Evolutionary conservation across 441 rosid species (phyloP).

Genomic region (Isatis lusitanica): DNA sequence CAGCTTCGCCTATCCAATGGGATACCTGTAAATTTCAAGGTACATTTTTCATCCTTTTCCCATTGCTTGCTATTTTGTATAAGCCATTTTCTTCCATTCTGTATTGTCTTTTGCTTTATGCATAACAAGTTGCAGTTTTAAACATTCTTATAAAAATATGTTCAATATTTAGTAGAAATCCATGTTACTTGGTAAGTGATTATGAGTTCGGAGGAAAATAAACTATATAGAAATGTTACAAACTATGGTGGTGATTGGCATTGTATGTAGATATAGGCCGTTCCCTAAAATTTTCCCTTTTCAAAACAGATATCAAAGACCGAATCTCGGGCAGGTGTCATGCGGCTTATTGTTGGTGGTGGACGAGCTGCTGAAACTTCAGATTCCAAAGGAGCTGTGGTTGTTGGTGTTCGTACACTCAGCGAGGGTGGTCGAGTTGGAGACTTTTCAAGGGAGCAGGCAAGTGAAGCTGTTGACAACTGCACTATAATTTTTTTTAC

Average conservation of each 20-base stretch:
- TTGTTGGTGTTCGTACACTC: constrained; percentile 97
- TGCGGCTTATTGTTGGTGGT: constrained; percentile 99
- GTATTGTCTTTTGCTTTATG: neutral
- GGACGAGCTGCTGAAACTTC: constrained; percentile 93
- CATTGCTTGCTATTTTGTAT: neutral
- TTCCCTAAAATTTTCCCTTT: constrained; percentile 16
- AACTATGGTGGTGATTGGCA: neutral
- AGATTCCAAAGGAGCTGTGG: constrained; percentile 88
- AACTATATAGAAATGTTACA: constrained; percentile 10
- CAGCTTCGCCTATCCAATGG: constrained; percentile 90
- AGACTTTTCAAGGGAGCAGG: constrained; percentile 99
- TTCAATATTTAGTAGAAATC: neutral
- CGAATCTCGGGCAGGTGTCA: constrained; percentile 93
- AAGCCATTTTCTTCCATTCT: neutral
- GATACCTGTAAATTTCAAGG: constrained; percentile 85
- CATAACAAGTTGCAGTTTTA: constrained; percentile 9
- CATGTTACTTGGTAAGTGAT: neutral
- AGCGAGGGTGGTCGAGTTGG: constrained; percentile 99
- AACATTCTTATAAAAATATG: neutral
- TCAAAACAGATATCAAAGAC: constrained; percentile 63
- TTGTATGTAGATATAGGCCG: neutral
- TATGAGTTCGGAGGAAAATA: constrained; percentile 3
- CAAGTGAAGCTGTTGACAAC: constrained; percentile 31
- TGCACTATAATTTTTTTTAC: constrained; percentile 3
- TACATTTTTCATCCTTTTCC: constrained; percentile 17